Conservation (phyloP, 495 filamentous ascomycete species). For the Podospora fimiseda region DNA sequence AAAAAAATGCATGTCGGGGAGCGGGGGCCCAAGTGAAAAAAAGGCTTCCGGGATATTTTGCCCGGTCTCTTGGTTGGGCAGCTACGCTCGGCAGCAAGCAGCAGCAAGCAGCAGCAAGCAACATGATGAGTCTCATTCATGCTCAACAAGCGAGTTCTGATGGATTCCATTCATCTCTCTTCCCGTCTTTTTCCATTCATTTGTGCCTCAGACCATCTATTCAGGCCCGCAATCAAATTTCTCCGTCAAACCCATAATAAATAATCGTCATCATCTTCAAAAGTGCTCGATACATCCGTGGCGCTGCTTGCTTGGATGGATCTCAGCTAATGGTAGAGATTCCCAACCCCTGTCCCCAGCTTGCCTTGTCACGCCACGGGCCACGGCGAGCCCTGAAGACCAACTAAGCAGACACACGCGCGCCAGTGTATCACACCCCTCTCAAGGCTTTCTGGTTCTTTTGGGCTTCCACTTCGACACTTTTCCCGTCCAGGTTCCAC, state of each 20-base stretch:
- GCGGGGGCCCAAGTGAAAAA: background rate
- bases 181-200: no score
- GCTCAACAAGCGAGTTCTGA: no score
- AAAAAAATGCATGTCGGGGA: background rate
- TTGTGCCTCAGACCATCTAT: no score
- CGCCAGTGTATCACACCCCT: constrained; percentile 2
- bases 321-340: constrained; percentile 6
- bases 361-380: constrained; percentile 17
- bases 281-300: constrained; percentile 12
- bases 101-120: no score
- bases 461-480: constrained; percentile 4
- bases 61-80: constrained; percentile 14
- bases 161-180: no score
- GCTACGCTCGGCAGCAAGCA: background rate
- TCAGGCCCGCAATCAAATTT: background rate
- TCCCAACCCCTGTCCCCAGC: constrained; percentile 10
- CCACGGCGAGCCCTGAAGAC: constrained; percentile 9
- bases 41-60: background rate
- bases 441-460: background rate
- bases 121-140: no score
- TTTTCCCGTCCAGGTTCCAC: background rate
- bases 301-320: constrained; percentile 20
- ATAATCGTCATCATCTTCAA: no score
- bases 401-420: background rate
- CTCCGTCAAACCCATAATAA: no score